Conservation (phyloP, 345 rosid species). For the Rhizophora mangle region DNA sequence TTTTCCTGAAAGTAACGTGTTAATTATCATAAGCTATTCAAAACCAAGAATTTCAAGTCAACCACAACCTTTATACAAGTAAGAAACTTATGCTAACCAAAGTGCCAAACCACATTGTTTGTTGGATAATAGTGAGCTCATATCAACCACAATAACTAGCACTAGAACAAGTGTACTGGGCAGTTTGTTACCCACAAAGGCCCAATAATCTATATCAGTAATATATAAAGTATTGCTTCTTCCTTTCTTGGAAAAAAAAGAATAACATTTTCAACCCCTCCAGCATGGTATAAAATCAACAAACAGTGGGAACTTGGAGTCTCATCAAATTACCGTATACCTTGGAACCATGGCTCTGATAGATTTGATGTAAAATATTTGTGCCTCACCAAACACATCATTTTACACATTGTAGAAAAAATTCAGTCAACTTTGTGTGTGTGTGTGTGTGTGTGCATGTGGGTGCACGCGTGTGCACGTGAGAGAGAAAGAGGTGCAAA, state of each 20-base stretch:
- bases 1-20: slow-evolving; percentile 54
- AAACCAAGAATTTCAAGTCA: slow-evolving; percentile 1
- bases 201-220: too few relatives aligned
- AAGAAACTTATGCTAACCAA: neutral
- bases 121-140: neutral
- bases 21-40: neutral
- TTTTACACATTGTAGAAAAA: neutral
- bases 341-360: too few relatives aligned
- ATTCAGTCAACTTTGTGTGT: too few relatives aligned
- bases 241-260: neutral
- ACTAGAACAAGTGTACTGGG: neutral
- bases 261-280: neutral
- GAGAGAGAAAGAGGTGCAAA: neutral
- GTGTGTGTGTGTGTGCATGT: too few relatives aligned
- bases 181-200: too few relatives aligned
- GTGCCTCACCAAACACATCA: neutral
- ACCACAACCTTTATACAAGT: neutral
- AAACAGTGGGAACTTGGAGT: neutral
- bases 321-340: neutral
- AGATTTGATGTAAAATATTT: neutral
- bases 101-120: neutral
- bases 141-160: slow-evolving; percentile 2
- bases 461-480: neutral
- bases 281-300: neutral
- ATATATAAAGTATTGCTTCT: neutral